Base-by-base conservation (phyloP, 768 basidiomycete species). In the Boletus tomentosulus region DNA sequence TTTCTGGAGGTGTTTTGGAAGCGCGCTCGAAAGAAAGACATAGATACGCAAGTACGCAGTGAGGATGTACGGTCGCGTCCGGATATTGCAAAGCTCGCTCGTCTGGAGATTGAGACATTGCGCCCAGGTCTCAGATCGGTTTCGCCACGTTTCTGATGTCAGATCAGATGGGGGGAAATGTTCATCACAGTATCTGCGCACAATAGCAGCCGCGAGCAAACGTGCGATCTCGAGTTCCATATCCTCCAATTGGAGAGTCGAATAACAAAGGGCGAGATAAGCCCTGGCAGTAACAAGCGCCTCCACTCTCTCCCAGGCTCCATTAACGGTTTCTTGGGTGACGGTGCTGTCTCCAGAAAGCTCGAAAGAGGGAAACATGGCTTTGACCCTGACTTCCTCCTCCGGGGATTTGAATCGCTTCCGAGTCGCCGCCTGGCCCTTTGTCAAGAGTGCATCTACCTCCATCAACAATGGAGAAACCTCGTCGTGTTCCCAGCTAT, bases 211-310 rank as follows among this genome's bases (percentile, higher is more conserved):
- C 16, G 78, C 68, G n/a, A 83, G 68, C 61, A 76, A 84, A 39
- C 79, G 78, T 47, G 76, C 79, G n/a, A 75, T 80, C 58, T 85
- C 83, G 19, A 83, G 65, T 63, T 85, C 83, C 60, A 79, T 71
- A 43, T 83, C 81, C 34, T 75, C 73, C 43, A 84, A 65, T 48
- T 59, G 61, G 56, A 53, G 71, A 54, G 66, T 60, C 52, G 61
- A 60, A 46, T 49, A 61, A 53, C 45, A 71, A 50, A 56, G 56
- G 56, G 62, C 22, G 55, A 65, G 59, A 48, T 64, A 54, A 7
- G 60, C 41, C 19, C 54, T 63, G 31, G 64, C 71, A 48, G 58
- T 33, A 6, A 53, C 56, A 25, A 72, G 50, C 54, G 66, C 57
- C 59, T 78, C 73, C 28, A 72, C 76, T 44, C 63, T 45, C 31